Percentiles rank a stretch among this genome's conserved stretches.
Conservation (phyloP, 371 early-diverging fungal genomes). For the Phascolomyces articulosus region DNA sequence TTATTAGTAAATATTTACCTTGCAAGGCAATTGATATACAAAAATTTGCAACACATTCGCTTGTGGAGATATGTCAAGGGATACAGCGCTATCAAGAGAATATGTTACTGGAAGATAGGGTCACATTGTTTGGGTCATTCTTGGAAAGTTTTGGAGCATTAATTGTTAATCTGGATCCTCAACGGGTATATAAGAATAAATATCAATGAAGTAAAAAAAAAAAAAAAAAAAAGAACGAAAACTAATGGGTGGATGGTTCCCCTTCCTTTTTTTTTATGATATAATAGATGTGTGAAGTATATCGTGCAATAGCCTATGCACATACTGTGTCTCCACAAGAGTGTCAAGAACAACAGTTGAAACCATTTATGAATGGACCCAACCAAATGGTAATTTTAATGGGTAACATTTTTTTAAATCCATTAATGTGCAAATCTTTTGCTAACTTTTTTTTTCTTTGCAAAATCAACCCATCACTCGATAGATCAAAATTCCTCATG, state of each 20-base stretch:
- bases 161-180: constrained; percentile 77
- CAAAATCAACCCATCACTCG: too few species aligned
- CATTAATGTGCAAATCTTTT: too few species aligned
- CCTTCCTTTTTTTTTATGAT: neutral
- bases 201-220: neutral
- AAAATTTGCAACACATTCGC: constrained; percentile 99
- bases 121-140: too few species aligned
- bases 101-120: constrained; percentile 75
- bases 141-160: constrained; percentile 64
- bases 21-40: constrained; percentile 94
- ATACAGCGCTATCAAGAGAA: constrained; percentile 75
- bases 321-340: constrained; percentile 76
- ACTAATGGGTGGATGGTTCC: too few species aligned
- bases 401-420: neutral
- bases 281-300: constrained; percentile 77
- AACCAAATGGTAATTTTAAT: constrained; percentile 62
- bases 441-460: too few species aligned
- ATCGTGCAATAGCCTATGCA: constrained; percentile 91
- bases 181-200: constrained; percentile 58
- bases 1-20: constrained; percentile 93
- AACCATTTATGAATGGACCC: constrained; percentile 75
- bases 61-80: constrained; percentile 93
- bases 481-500: neutral
- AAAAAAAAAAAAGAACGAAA: neutral
- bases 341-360: constrained; percentile 72